phyloP scores from a whole-genome alignment of 805 yeast species.

The Cyberlindnera veronae region DNA sequence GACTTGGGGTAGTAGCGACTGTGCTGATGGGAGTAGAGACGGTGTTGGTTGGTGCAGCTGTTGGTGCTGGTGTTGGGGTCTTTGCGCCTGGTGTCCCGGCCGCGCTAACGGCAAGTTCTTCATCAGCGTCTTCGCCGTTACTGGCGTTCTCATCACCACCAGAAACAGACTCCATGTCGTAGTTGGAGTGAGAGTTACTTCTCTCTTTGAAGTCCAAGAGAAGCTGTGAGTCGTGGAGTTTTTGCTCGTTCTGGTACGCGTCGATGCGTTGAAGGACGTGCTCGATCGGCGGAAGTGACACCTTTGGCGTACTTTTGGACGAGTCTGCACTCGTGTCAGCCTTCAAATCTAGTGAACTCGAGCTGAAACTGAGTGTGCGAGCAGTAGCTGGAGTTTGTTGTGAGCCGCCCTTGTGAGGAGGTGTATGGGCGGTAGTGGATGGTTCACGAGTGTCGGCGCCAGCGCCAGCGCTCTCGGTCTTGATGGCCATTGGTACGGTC shows the following conservation, averaged over 20 bases:
- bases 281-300: slow-evolving; percentile 25
- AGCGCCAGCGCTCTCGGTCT: background rate
- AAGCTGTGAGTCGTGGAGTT: slow-evolving; percentile 28
- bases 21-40: no score
- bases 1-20: no score
- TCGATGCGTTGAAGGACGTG: slow-evolving; percentile 26
- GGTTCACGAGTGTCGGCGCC: background rate
- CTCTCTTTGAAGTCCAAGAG: slow-evolving; percentile 23
- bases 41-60: no score
- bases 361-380: background rate
- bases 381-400: no score
- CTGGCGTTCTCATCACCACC: no score
- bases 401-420: no score
- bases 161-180: no score
- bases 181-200: slow-evolving; percentile 5
- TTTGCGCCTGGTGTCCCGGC: no score
- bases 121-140: no score
- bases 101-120: no score
- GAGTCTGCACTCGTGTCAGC: background rate
- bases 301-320: background rate
- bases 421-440: no score
- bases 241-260: slow-evolving; percentile 27
- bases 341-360: background rate
- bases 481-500: background rate
- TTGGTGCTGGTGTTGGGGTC: no score